Evolutionary conservation across 768 basidiomycete species (phyloP).

Genomic region (Sporobolomyces pararoseus): DNA sequence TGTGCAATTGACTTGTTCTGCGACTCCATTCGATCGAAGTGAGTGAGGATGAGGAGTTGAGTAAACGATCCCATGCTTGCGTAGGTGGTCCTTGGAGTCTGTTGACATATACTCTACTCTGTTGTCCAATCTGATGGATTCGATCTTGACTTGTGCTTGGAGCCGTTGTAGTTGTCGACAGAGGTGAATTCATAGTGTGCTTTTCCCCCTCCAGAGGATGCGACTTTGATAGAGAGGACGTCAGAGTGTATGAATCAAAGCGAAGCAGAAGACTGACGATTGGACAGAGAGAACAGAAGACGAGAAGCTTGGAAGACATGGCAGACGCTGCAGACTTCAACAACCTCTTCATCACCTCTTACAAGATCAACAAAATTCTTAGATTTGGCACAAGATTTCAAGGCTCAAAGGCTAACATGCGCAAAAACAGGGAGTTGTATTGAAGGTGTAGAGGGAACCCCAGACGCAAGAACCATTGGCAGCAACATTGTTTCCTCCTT

Average conservation of each 20-base stretch:
- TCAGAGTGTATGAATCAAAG: slow-evolving; percentile 7
- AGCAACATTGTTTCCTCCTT: background rate
- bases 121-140: slow-evolving; percentile 43
- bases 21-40: background rate
- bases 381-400: background rate
- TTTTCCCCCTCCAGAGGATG: slow-evolving; percentile 13
- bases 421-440: background rate
- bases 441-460: background rate
- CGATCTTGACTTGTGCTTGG: slow-evolving; percentile 25
- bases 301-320: slow-evolving; percentile 2
- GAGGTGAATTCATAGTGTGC: slow-evolving; percentile 42
- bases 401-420: background rate
- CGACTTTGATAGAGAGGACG: background rate
- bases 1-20: background rate
- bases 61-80: background rate
- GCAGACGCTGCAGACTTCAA: slow-evolving; percentile 1
- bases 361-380: background rate
- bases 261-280: background rate
- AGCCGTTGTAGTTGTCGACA: slow-evolving; percentile 42
- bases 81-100: background rate
- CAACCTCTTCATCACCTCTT: background rate
- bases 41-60: slow-evolving; percentile 11
- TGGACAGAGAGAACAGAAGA: background rate
- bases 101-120: slow-evolving; percentile 45
- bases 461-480: background rate